These are phyloP conservation scores for Posidonia australis DNA, from an alignment of 106 monocot species.

Conservation along the genomic window DNA sequence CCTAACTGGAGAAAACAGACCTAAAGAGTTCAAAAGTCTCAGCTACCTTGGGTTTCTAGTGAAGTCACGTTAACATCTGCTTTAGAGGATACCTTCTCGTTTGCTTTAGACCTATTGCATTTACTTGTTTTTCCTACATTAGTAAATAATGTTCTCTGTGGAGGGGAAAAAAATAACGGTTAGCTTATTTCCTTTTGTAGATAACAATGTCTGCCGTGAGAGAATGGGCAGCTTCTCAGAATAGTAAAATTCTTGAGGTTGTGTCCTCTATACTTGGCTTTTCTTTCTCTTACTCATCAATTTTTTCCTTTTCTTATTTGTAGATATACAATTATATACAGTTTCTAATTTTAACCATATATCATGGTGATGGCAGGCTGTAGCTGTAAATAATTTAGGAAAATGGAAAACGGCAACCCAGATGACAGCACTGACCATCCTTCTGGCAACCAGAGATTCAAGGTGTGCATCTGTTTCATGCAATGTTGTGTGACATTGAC, in stretches of 20 bases:
- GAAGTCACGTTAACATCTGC: too few species aligned
- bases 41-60: too few species aligned
- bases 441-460: conserved; percentile 65
- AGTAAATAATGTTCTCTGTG: not conserved
- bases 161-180: not conserved
- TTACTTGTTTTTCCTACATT: not conserved
- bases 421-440: conserved; percentile 81
- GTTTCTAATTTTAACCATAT: not conserved
- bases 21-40: too few species aligned
- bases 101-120: not conserved
- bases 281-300: not conserved
- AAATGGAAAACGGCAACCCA: conserved; percentile 99
- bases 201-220: conserved; percentile 38
- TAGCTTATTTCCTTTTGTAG: conserved; percentile 5
- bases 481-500: not conserved
- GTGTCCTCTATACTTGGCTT: not conserved
- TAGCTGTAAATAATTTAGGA: conserved; percentile 83
- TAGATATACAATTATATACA: not conserved
- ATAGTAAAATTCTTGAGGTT: conserved; percentile 28
- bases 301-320: not conserved
- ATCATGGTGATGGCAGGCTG: conserved; percentile 45
- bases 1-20: too few species aligned
- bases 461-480: conserved; percentile 31
- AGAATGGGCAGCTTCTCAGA: conserved; percentile 37
- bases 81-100: not conserved